Evolutionary conservation across 2,329 filamentous ascomycete genomes (phyloP), one percentile per base, ranked within the genome.

Genomic region (Fusarium albidum): DNA sequence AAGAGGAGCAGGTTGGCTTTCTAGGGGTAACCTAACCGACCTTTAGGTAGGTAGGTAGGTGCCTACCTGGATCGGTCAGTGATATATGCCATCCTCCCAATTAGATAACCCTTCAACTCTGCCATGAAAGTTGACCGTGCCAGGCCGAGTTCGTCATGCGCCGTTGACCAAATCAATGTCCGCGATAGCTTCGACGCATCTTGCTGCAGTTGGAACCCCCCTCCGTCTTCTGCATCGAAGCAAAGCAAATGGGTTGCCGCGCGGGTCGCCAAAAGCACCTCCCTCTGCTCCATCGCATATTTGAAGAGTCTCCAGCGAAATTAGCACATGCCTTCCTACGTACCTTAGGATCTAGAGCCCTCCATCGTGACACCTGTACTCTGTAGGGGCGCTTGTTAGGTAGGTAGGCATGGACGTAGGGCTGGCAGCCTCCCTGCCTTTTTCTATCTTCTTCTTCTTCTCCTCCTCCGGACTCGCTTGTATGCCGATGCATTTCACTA

Each of bases 91-190:
- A 44, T 39, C 34, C 32, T 42, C 33, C 18, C 39, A 28, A 49
- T 43, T 61, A 29, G 49, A 47, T 40, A 54, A 32, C 53, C 31
- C 6, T 41, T 40, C 27, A 42, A 42, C 49, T 47, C 42, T 34
- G 49, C 49, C 49, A 52, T 47, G 18, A 39, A 46, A 50, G 33
- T 45, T 38, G 39, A 32, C 35, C 33, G 49, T 60, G 38, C 49
- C 41, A 47, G 49, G 15, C 39, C 45, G 28, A 40, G 43, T 37
- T 45, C 41, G 25, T 50, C 49, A 51, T 48, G 49, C 54, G 46
- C 55, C 50, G 52, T 51, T 50, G 21, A 45, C 38, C 31, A 51
- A 43, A 57, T 55, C 53, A 53, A 48, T 28, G 27, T 59, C 49
- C 18, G 38, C 41, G 38, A 50, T 59, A 47, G 15, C 45, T 46